Percentiles rank a stretch among this genome's conserved stretches.
Conservation (phyloP, 768 basidiomycete genomes). For the Xerocomellus intermedius region DNA sequence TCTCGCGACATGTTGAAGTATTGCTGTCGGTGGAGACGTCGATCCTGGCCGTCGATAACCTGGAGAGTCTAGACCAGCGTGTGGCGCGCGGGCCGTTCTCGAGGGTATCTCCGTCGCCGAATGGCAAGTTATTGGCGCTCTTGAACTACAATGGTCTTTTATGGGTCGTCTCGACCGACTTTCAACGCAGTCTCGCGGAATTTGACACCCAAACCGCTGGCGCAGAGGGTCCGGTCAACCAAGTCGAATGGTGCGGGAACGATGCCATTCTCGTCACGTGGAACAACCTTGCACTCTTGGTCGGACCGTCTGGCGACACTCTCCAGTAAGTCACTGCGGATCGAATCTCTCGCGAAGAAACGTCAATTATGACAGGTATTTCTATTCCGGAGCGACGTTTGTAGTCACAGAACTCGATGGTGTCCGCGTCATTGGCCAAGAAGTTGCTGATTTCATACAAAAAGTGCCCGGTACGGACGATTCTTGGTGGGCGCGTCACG, state of each 20-base stretch:
- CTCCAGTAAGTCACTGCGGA: constrained; percentile 57
- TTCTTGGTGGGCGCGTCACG: neutral
- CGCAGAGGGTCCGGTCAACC: constrained; percentile 57
- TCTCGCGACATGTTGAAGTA: constrained; percentile 88
- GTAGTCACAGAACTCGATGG: constrained; percentile 89
- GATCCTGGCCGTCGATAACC: constrained; percentile 81
- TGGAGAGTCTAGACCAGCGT: constrained; percentile 87
- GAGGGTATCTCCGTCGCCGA: constrained; percentile 86
- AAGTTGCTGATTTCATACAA: constrained; percentile 85
- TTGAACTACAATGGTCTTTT: constrained; percentile 70
- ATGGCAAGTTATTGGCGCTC: constrained; percentile 88
- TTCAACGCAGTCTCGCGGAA: constrained; percentile 85
- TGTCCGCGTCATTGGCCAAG: constrained; percentile 75
- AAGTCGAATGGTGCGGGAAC: constrained; percentile 94
- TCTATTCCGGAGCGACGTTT: constrained; percentile 72
- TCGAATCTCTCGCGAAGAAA: constrained; percentile 2
- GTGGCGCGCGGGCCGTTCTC: constrained; percentile 87
- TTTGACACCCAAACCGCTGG: constrained; percentile 67
- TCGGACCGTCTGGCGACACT: constrained; percentile 90
- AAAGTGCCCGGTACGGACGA: constrained; percentile 78
- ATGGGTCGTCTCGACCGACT: constrained; percentile 95
- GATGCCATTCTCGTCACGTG: constrained; percentile 90
- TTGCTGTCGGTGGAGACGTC: constrained; percentile 79
- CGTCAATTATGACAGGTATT: constrained; percentile 53
- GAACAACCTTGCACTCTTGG: constrained; percentile 72